Percentiles rank a stretch among this genome's conserved stretches.
Evolutionary conservation across 2,329 filamentous ascomycete genomes (phyloP).

Genomic region (Grosmannia huntii): DNA sequence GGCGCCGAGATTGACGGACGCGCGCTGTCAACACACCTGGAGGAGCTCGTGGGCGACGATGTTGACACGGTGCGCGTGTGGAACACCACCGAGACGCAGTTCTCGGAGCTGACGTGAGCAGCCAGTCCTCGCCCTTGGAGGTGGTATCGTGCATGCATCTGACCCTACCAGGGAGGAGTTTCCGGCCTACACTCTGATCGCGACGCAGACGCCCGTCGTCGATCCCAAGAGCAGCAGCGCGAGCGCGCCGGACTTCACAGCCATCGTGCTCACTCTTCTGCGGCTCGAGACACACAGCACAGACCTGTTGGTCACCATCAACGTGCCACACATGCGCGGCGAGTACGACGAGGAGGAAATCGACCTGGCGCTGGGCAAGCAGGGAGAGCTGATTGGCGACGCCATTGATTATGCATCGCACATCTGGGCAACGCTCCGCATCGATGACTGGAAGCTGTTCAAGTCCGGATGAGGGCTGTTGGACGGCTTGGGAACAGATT

Average conservation of each 20-base stretch:
- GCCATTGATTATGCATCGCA: conserved; percentile 53
- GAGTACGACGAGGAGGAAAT: conserved; percentile 64
- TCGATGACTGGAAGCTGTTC: conserved; percentile 74
- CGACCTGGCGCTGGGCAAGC: conserved; percentile 50
- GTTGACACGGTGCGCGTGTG: conserved; percentile 52
- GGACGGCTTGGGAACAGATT: too few relatives aligned
- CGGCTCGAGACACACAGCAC: conserved; percentile 63
- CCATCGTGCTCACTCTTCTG: conserved; percentile 64
- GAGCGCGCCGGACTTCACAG: conserved; percentile 50
- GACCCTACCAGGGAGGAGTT: conserved; percentile 27
- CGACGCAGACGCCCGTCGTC: conserved; percentile 41
- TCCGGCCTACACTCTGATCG: conserved; percentile 57
- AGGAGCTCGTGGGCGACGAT: conserved; percentile 55
- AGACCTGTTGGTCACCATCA: conserved; percentile 75
- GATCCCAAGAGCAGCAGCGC: conserved; percentile 20
- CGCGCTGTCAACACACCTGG: conserved; percentile 55
- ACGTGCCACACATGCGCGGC: conserved; percentile 70
- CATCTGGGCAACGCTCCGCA: conserved; percentile 61
- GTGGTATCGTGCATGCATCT: neutral
- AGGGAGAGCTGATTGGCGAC: conserved; percentile 55
- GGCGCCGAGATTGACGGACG: conserved; percentile 52
- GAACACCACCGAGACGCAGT: conserved; percentile 48
- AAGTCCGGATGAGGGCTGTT: conserved; percentile 11
- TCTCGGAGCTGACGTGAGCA: conserved; percentile 27
- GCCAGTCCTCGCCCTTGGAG: neutral